Conservation (phyloP, 257 asterid species). For the Ajuga chamaepitys region DNA sequence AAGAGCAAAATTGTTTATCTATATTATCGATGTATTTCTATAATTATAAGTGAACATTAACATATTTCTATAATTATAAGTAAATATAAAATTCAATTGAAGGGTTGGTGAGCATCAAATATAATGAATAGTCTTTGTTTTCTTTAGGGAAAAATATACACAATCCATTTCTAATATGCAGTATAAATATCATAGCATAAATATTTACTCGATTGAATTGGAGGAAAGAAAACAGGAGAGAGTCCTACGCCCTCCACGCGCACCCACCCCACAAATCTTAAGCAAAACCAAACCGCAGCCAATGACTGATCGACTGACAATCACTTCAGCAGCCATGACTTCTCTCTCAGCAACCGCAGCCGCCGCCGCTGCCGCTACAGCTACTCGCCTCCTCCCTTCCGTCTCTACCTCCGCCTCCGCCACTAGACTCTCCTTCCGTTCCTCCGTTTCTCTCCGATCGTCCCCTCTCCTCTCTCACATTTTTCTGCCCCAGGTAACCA, state of each 20-base stretch:
- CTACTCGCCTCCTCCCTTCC: constrained; percentile 41
- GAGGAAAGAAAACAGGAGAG: constrained; percentile 23
- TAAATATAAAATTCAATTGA: too few species aligned
- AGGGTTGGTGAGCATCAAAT: too few species aligned
- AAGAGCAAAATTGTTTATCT: too few species aligned
- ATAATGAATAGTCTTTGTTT: too few species aligned
- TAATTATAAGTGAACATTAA: too few species aligned
- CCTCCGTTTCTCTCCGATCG: constrained; percentile 47
- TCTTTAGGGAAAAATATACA: too few species aligned
- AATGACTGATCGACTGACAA: constrained; percentile 15
- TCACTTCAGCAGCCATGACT: constrained; percentile 36
- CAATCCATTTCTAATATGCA: too few species aligned
- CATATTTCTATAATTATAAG: too few species aligned
- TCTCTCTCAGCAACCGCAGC: constrained; percentile 45
- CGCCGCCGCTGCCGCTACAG: constrained; percentile 15
- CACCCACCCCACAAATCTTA: constrained; percentile 27
- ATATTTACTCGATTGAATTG: constrained; percentile 1
- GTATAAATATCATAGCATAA: too few species aligned
- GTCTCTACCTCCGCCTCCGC: constrained; percentile 27
- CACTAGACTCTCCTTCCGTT: constrained; percentile 27
- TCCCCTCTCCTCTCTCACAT: constrained; percentile 40
- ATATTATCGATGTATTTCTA: too few species aligned
- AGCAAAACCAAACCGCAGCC: constrained; percentile 11
- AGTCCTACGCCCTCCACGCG: constrained; percentile 23
- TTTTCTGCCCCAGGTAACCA: constrained; percentile 47